phyloP scores from a whole-genome alignment of 1,284 basidiomycete genomes.

The Naganishia cerealis region DNA sequence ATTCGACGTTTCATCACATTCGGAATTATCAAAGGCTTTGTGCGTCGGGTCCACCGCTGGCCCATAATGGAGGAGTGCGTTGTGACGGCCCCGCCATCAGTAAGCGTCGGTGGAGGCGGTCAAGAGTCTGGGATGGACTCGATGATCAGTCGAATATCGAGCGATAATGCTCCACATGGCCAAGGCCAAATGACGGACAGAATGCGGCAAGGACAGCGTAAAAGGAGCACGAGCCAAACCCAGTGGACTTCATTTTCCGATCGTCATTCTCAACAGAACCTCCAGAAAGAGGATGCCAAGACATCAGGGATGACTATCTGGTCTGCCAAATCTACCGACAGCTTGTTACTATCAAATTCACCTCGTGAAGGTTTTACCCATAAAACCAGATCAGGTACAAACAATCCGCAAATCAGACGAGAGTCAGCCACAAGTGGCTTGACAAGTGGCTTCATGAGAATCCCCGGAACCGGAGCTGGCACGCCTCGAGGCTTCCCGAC shows the following conservation, averaged over 20 bases:
- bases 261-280: slow-evolving; percentile 17
- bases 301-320: slow-evolving; percentile 11
- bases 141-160: slow-evolving; percentile 22
- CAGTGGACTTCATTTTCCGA: slow-evolving; percentile 22
- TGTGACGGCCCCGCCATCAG: slow-evolving; percentile 24
- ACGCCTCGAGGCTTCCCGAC: slow-evolving; percentile 1
- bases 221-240: slow-evolving; percentile 9
- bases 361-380: slow-evolving; percentile 5
- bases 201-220: slow-evolving; percentile 11
- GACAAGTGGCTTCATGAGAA: slow-evolving; percentile 24
- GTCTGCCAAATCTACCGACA: slow-evolving; percentile 14
- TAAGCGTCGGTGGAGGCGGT: background rate
- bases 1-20: slow-evolving; percentile 93
- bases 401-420: slow-evolving; percentile 5
- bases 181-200: slow-evolving; percentile 11
- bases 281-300: slow-evolving; percentile 4
- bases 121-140: slow-evolving; percentile 19
- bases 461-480: slow-evolving; percentile 17
- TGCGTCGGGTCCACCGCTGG: slow-evolving; percentile 88
- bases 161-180: background rate
- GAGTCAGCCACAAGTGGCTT: slow-evolving; percentile 16
- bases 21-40: slow-evolving; percentile 97
- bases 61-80: slow-evolving; percentile 61
- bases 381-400: background rate
- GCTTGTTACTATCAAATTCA: background rate